phyloP scores from a whole-genome alignment of 2,329 filamentous ascomycete genomes.

The Calonectria hongkongensis region DNA sequence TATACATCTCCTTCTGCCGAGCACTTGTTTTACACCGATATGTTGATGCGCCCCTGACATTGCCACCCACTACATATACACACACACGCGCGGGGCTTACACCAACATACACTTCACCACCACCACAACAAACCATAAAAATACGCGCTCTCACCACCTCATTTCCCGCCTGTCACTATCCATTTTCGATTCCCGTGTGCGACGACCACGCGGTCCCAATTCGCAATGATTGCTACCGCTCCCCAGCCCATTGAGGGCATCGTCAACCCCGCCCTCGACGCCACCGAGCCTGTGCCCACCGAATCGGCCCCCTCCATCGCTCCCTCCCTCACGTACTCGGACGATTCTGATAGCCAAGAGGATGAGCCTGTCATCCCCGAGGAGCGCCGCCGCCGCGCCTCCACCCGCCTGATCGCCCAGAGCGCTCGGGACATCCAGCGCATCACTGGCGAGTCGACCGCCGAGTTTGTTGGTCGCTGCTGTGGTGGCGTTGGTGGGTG shows the following conservation, averaged over 20 bases:
- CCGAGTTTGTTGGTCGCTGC: constrained; percentile 77
- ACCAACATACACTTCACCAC: background rate
- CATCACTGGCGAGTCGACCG: constrained; percentile 78
- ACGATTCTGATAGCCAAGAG: constrained; percentile 76
- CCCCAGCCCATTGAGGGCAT: constrained; percentile 54
- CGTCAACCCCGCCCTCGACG: constrained; percentile 64
- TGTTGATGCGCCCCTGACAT: constrained; percentile 53
- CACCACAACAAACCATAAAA: background rate
- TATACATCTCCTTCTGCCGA: constrained; percentile 30
- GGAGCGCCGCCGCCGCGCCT: constrained; percentile 77
- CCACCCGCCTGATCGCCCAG: constrained; percentile 80
- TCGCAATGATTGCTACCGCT: constrained; percentile 57
- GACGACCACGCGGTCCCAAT: constrained; percentile 42
- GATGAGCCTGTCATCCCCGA: constrained; percentile 66
- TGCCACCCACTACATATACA: constrained; percentile 38
- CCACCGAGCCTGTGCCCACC: constrained; percentile 65
- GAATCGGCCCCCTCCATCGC: constrained; percentile 72
- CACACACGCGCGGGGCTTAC: constrained; percentile 1
- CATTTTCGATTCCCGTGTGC: constrained; percentile 33
- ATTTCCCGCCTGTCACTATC: constrained; percentile 17
- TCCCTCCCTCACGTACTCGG: constrained; percentile 78
- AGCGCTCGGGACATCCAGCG: constrained; percentile 77
- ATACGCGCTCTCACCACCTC: constrained; percentile 27
- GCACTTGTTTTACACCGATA: constrained; percentile 43
- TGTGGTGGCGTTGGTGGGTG: constrained; percentile 78